Percentiles rank a stretch among this genome's conserved stretches.
phyloP scores from a whole-genome alignment of 192 early-diverging fungal genomes.

The Coemansia sp. region DNA sequence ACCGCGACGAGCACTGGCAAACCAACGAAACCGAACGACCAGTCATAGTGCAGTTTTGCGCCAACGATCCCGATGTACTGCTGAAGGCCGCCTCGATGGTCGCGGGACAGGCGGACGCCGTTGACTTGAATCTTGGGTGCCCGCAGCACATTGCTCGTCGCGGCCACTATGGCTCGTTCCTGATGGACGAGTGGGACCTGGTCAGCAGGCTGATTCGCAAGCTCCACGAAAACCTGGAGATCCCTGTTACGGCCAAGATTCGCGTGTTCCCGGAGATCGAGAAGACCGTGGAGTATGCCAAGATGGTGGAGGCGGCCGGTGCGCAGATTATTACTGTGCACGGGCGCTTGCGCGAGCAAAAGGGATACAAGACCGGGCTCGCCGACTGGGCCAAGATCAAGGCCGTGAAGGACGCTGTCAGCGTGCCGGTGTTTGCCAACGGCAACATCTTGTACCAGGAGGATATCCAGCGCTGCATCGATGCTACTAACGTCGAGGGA shows the following conservation, averaged over 20 bases:
- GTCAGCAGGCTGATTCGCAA: slow-evolving; percentile 60
- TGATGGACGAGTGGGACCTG: slow-evolving; percentile 93
- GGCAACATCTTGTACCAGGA: slow-evolving; percentile 96
- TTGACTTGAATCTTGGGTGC: slow-evolving; percentile 95
- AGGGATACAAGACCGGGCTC: slow-evolving; percentile 93
- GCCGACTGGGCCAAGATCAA: slow-evolving; percentile 96
- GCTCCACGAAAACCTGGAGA: slow-evolving; percentile 73
- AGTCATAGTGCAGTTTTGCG: slow-evolving; percentile 93
- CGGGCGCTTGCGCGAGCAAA: slow-evolving; percentile 93
- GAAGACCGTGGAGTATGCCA: slow-evolving; percentile 90
- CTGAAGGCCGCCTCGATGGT: slow-evolving; percentile 81
- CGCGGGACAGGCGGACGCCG: slow-evolving; percentile 82
- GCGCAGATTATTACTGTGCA: slow-evolving; percentile 92
- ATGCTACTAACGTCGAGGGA: slow-evolving; percentile 84
- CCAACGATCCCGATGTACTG: slow-evolving; percentile 86
- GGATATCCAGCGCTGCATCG: slow-evolving; percentile 81
- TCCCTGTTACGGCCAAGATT: slow-evolving; percentile 97
- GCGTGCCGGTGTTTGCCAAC: slow-evolving; percentile 93
- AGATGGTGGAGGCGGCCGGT: slow-evolving; percentile 92
- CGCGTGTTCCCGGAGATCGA: slow-evolving; percentile 85
- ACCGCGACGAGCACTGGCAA: slow-evolving; percentile 74
- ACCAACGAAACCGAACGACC: slow-evolving; percentile 71
- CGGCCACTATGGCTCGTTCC: slow-evolving; percentile 89
- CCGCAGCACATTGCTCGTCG: slow-evolving; percentile 91
- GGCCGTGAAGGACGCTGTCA: slow-evolving; percentile 75